Base-by-base conservation (phyloP, 306 rosid species). In the Corylus heterophylla region DNA sequence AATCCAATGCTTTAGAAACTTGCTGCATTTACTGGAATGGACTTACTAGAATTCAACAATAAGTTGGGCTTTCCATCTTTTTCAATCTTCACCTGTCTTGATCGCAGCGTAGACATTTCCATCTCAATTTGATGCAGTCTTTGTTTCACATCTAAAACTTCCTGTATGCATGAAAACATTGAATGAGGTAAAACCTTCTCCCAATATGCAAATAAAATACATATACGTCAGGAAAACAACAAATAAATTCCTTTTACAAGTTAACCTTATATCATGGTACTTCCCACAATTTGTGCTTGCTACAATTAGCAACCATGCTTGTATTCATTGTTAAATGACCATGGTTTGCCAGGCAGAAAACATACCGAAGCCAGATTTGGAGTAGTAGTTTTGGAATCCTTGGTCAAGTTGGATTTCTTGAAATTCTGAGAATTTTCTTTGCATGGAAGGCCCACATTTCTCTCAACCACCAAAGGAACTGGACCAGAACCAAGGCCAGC, bases 141-240 rank as follows among this genome's bases (percentile, higher is more conserved):
- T 68, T 72, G 78, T 56, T 82, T 82, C 78, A 82, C 61, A 27
- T 63, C 71, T 71, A 82, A 76, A 73, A 82, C 37, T 72, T 50
- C 73, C 85, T 82, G 81, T 22, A 70, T 35, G 18, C 27, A 67
- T 18, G 12, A 42, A 44, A 10, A 39, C 72, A 67, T 37, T 18
- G 72, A 39, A 39, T 22, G 17, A 67, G 39, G 72, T 37, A 67
- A 37, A 67, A 42, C 51, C 72, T 67, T 13, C 45, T 31, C 25
- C 12, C 17, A 17, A 13, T 42, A 59, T 22, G 35, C 5, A 22
- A 59, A 25, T 8, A 0, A 20, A 59, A 25, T 2, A 8, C 2
- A 7, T 10, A n/a, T 20, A 11, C 37, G 3, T 25, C 5, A 0
- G 66, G 37, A 59, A 10, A 10, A 22, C 3, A 59, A 25, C 4